Evolutionary conservation across 495 filamentous ascomycete species (phyloP).

Genomic region (Penicillium fimorum): DNA sequence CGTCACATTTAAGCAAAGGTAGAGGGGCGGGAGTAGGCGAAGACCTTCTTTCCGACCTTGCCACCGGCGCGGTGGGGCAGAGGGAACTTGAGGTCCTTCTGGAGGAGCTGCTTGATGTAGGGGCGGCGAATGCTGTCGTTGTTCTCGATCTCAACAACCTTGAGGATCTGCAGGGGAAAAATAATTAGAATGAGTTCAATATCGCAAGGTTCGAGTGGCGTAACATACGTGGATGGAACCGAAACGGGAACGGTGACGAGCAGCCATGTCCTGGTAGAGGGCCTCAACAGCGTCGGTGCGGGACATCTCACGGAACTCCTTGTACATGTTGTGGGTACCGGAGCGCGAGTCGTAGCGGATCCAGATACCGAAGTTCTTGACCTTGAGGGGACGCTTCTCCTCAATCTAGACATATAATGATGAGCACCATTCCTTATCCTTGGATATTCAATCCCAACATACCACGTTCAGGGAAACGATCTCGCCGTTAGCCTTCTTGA

Average conservation of each 20-base stretch:
- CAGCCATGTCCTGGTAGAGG: slow-evolving; percentile 99
- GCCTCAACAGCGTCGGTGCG: slow-evolving; percentile 91
- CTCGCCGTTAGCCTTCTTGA: slow-evolving; percentile 99
- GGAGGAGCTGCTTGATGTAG: slow-evolving; percentile 97
- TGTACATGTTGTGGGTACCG: slow-evolving; percentile 99
- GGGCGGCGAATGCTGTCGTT: slow-evolving; percentile 88
- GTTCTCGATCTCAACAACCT: slow-evolving; percentile 95
- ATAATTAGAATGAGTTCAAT: slow-evolving; percentile 28
- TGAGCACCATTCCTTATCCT: slow-evolving; percentile 19
- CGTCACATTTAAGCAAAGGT: slow-evolving; percentile 69
- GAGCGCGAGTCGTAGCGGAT: slow-evolving; percentile 99
- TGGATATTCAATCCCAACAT: slow-evolving; percentile 37
- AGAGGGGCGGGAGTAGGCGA: slow-evolving; percentile 83
- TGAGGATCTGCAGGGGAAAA: slow-evolving; percentile 71
- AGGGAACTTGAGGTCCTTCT: slow-evolving; percentile 95
- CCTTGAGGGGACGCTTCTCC: slow-evolving; percentile 97
- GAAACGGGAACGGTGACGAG: slow-evolving; percentile 96
- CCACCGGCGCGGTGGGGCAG: slow-evolving; percentile 85
- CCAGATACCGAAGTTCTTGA: slow-evolving; percentile 99
- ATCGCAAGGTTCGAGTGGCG: not conserved
- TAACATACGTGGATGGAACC: slow-evolving; percentile 90
- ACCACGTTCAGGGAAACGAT: slow-evolving; percentile 96
- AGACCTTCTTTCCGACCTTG: slow-evolving; percentile 84
- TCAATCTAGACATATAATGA: slow-evolving; percentile 62
- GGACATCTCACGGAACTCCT: slow-evolving; percentile 99